These are phyloP conservation scores for Raddia distichophylla DNA, from an alignment of 176 grass and related monocot genomes.

Conservation along the genomic window DNA sequence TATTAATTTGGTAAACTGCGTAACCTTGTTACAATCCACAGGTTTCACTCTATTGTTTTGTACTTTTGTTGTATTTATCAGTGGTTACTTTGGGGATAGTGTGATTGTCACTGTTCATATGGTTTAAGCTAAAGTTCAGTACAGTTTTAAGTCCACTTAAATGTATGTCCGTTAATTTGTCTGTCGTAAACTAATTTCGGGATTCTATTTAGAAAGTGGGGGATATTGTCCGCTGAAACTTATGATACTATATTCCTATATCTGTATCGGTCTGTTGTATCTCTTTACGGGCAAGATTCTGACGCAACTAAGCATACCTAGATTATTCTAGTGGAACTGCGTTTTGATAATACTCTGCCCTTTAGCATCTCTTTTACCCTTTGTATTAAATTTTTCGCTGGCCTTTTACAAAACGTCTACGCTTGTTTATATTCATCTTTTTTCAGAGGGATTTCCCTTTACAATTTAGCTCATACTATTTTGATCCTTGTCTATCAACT, in stretches of 20 bases:
- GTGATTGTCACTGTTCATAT: not conserved
- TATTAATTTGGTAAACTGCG: not conserved
- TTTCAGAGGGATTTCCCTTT: not conserved
- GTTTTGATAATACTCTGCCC: not conserved
- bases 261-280: not conserved
- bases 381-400: not conserved
- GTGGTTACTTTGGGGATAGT: not conserved
- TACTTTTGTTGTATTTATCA: not conserved
- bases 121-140: not conserved
- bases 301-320: not conserved
- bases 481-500: constrained; percentile 11
- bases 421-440: constrained; percentile 18
- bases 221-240: not conserved
- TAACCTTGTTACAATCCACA: not conserved
- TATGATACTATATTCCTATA: not conserved
- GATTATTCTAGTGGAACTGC: not conserved
- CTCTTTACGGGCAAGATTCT: not conserved
- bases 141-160: not conserved
- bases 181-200: not conserved
- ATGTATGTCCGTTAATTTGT: not conserved
- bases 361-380: constrained; percentile 10
- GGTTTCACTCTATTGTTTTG: not conserved
- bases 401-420: not conserved
- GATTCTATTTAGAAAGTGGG: not conserved
- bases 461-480: not conserved